These are phyloP conservation scores for Aeminium ludgeri DNA, from an alignment of 495 filamentous ascomycete species.

Conservation along the genomic window DNA sequence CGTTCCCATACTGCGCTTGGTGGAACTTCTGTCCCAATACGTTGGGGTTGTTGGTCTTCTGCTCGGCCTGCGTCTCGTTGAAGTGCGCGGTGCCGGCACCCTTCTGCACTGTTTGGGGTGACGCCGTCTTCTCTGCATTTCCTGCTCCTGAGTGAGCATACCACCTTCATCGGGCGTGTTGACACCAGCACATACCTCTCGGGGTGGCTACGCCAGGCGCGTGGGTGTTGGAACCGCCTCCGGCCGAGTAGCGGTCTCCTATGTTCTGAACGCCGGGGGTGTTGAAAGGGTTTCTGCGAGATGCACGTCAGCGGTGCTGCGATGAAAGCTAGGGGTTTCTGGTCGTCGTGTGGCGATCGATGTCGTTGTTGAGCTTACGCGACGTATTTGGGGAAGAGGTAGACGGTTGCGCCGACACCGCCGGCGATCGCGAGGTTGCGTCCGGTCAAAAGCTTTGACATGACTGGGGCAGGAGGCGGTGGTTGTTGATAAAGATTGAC, in stretches of 20 bases:
- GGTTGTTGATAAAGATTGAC: too few species aligned
- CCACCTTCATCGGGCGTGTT: too few species aligned
- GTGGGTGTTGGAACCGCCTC: conserved; percentile 18
- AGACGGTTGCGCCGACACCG: conserved; percentile 15
- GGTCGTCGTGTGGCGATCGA: background rate
- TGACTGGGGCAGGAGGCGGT: background rate
- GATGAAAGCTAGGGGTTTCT: background rate
- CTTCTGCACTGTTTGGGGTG: conserved; percentile 3
- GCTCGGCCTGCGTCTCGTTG: conserved; percentile 4
- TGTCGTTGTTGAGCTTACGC: background rate
- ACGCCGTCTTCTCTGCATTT: background rate
- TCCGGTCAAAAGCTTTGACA: conserved; percentile 5
- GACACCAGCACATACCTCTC: conserved; percentile 14
- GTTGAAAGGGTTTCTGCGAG: conserved; percentile 14
- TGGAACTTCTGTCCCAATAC: conserved; percentile 2
- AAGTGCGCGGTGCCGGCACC: conserved; percentile 6
- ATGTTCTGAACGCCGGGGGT: conserved; percentile 19
- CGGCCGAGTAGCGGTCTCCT: conserved; percentile 17
- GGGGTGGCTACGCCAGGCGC: conserved; percentile 17
- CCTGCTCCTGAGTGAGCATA: conserved; percentile 1
- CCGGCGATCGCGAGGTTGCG: conserved; percentile 21
- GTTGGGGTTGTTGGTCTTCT: conserved; percentile 3
- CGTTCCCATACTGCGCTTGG: conserved; percentile 9
- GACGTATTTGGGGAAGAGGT: conserved; percentile 8
- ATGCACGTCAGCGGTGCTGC: background rate